Percentiles rank a stretch among this genome's conserved stretches.
Conservation (phyloP, 371 early-diverging fungal species). For the Syncephalis plumigaleata region DNA sequence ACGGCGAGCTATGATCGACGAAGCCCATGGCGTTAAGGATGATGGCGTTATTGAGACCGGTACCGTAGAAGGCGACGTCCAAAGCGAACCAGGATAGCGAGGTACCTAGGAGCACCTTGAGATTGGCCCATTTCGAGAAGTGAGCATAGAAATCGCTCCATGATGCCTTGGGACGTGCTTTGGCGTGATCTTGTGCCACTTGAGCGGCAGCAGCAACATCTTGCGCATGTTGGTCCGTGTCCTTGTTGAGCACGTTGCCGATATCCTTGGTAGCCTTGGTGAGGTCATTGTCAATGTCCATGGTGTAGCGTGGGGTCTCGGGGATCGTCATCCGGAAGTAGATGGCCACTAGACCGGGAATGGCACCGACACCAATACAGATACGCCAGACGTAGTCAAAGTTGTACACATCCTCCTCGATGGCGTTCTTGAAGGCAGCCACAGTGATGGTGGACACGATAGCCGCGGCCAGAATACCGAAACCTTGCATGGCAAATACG, state of each 20-base stretch:
- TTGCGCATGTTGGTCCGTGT: constrained; percentile 24
- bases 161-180: constrained; percentile 9
- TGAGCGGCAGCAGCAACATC: constrained; percentile 10
- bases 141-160: constrained; percentile 48
- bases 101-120: constrained; percentile 59
- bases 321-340: constrained; percentile 86
- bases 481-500: constrained; percentile 86
- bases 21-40: constrained; percentile 36
- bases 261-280: constrained; percentile 39
- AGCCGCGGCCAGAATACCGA: constrained; percentile 67
- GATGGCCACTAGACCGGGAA: constrained; percentile 71
- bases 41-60: constrained; percentile 61
- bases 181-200: not conserved
- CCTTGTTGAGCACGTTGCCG: constrained; percentile 35
- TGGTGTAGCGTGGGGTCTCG: constrained; percentile 77
- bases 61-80: constrained; percentile 79
- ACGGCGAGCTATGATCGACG: constrained; percentile 10
- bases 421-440: constrained; percentile 40
- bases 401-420: constrained; percentile 36
- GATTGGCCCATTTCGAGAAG: constrained; percentile 62
- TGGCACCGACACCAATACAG: constrained; percentile 53
- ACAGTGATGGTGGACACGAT: constrained; percentile 49
- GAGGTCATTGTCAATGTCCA: constrained; percentile 50
- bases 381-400: constrained; percentile 83
- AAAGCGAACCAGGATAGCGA: constrained; percentile 69